Conservation (phyloP, 352 stramenopile genomes). For the Sclerospora graminicola region DNA sequence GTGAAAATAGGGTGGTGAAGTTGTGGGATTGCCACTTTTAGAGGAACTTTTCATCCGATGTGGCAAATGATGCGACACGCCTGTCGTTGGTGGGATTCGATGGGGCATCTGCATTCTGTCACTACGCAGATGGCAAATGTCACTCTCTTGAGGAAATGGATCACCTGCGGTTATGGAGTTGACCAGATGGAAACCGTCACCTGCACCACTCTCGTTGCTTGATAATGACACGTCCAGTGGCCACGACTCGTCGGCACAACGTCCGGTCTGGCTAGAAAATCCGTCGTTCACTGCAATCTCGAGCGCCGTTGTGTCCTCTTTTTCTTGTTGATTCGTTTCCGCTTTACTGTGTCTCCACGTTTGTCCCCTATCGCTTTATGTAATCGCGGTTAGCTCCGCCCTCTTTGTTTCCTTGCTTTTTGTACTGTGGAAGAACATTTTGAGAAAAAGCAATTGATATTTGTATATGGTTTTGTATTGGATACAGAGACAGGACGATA, state of each 20-base stretch:
- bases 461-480: no score
- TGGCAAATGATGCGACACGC: conserved; percentile 15
- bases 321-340: background rate
- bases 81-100: conserved; percentile 16
- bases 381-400: no score
- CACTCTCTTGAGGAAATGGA: conserved; percentile 4
- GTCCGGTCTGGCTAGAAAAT: conserved; percentile 26
- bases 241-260: conserved; percentile 26
- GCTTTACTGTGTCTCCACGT: no score
- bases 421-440: no score
- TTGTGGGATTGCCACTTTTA: conserved; percentile 3
- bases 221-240: conserved; percentile 5
- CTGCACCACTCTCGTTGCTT: conserved; percentile 6
- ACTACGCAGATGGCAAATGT: conserved; percentile 10
- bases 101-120: conserved; percentile 34
- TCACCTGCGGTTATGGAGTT: conserved; percentile 3
- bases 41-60: conserved; percentile 11
- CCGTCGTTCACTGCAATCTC: conserved; percentile 29
- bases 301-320: conserved; percentile 26
- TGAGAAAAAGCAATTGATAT: no score
- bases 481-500: no score
- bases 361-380: no score
- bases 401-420: no score
- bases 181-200: conserved; percentile 11
- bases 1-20: conserved; percentile 15